phyloP scores from a whole-genome alignment of 1,284 basidiomycete species.

The Melampsora americana region DNA sequence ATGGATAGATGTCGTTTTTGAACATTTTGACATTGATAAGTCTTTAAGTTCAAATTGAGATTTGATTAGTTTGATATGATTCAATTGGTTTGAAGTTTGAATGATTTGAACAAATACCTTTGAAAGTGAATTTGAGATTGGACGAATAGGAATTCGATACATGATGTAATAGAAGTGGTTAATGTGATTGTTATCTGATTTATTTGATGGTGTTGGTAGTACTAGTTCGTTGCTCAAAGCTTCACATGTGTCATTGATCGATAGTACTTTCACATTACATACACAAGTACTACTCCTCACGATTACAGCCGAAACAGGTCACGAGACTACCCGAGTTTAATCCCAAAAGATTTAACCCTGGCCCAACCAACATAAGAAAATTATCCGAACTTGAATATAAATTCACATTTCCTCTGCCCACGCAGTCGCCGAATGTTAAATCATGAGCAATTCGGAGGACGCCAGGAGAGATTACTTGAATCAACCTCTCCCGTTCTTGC shows the following conservation, averaged over 20 bases:
- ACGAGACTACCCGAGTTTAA: no score
- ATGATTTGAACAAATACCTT: conserved; percentile 1
- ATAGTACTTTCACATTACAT: no score
- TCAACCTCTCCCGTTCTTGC: conserved; percentile 34
- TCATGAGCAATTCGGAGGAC: conserved; percentile 31
- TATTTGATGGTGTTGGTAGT: not conserved
- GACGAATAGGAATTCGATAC: conserved; percentile 33
- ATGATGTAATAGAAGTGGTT: no score
- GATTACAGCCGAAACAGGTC: not conserved
- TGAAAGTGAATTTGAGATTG: conserved; percentile 21
- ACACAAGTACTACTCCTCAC: no score
- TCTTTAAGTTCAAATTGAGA: not conserved
- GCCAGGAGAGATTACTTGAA: conserved; percentile 12
- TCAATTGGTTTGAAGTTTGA: not conserved
- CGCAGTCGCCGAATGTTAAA: not conserved
- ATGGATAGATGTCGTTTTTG: conserved; percentile 94
- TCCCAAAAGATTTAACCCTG: not conserved
- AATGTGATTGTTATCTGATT: not conserved
- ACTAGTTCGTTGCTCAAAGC: not conserved
- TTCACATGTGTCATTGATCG: not conserved
- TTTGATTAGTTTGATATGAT: not conserved
- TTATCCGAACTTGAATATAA: conserved; percentile 14
- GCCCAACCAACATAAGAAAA: not conserved
- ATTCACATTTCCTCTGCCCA: not conserved
- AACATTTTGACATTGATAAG: not conserved